phyloP scores from a whole-genome alignment of 2,329 filamentous ascomycete species.

The Neospermospora avenae region DNA sequence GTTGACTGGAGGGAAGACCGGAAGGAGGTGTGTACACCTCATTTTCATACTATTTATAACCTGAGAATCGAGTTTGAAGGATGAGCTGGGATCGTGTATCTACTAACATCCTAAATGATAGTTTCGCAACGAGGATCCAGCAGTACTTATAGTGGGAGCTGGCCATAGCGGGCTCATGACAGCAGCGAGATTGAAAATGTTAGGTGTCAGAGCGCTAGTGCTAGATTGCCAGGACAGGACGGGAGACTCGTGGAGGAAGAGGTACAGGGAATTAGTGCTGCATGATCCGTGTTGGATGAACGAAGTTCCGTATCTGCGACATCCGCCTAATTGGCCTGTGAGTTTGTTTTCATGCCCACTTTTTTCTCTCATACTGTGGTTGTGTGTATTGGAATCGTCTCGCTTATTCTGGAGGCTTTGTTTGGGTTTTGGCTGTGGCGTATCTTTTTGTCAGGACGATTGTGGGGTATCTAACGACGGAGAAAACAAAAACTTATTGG shows the following conservation, averaged over 20 bases:
- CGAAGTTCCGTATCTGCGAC: constrained; percentile 56
- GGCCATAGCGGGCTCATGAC: constrained; percentile 57
- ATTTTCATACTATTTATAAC: no score
- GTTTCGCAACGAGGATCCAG: constrained; percentile 43
- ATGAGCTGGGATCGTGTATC: no score
- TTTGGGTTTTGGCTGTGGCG: neutral
- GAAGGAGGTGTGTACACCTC: no score
- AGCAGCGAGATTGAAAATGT: constrained; percentile 55
- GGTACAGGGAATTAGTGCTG: constrained; percentile 62
- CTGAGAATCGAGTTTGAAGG: no score
- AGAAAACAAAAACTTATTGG: no score
- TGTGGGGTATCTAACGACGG: no score
- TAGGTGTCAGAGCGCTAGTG: constrained; percentile 51
- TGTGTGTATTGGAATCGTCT: neutral
- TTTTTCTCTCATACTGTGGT: constrained; percentile 31
- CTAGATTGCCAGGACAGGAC: constrained; percentile 54
- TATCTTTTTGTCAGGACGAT: no score
- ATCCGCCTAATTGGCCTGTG: constrained; percentile 3
- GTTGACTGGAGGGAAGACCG: constrained; percentile 45
- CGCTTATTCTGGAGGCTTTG: neutral
- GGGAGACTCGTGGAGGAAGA: constrained; percentile 59
- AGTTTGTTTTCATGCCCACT: no score
- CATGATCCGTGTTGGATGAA: constrained; percentile 61
- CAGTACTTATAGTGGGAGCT: constrained; percentile 51
- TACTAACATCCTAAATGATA: no score